Evolutionary conservation across 2,329 filamentous ascomycete genomes (phyloP).

Genomic region (Aschersonia sp.): DNA sequence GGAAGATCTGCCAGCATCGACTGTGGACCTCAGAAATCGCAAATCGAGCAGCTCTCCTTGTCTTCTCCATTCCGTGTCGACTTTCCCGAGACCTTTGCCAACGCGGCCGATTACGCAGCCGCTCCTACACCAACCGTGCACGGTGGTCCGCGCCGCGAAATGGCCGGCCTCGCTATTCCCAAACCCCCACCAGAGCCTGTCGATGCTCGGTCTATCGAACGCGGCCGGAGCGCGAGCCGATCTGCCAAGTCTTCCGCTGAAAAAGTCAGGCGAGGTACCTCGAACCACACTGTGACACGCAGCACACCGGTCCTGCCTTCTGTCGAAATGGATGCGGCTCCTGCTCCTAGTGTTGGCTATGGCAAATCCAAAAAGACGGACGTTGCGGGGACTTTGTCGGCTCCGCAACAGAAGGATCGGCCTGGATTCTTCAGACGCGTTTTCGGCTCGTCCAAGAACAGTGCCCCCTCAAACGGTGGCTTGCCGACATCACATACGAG

Average conservation of each 20-base stretch:
- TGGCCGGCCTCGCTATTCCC: constrained; percentile 14
- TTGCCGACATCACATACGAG: background rate
- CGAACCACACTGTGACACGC: constrained; percentile 10
- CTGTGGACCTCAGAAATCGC: constrained; percentile 21
- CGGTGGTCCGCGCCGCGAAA: constrained; percentile 51
- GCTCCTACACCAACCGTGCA: constrained; percentile 79
- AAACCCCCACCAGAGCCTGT: constrained; percentile 23
- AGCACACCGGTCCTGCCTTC: constrained; percentile 7
- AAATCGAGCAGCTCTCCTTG: constrained; percentile 12
- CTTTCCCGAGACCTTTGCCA: constrained; percentile 35
- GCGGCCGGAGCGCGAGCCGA: constrained; percentile 39
- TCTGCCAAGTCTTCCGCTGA: constrained; percentile 37
- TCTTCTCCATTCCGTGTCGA: constrained; percentile 30
- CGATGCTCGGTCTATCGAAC: constrained; percentile 27
- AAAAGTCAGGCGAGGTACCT: constrained; percentile 13
- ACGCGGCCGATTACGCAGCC: constrained; percentile 56
- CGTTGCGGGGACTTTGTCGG: constrained; percentile 21
- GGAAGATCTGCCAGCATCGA: constrained; percentile 64
- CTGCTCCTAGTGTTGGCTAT: constrained; percentile 43
- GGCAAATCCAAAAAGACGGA: constrained; percentile 43
- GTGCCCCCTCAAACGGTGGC: background rate
- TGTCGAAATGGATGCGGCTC: constrained; percentile 27
- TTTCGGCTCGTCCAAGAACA: constrained; percentile 58
- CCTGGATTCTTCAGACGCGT: constrained; percentile 88
- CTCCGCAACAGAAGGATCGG: constrained; percentile 45